A percentile compares a stretch with the other conserved stretches of the same genome.
phyloP scores from a whole-genome alignment of 2,329 filamentous ascomycete species.

The Hypoxylon sp. region DNA sequence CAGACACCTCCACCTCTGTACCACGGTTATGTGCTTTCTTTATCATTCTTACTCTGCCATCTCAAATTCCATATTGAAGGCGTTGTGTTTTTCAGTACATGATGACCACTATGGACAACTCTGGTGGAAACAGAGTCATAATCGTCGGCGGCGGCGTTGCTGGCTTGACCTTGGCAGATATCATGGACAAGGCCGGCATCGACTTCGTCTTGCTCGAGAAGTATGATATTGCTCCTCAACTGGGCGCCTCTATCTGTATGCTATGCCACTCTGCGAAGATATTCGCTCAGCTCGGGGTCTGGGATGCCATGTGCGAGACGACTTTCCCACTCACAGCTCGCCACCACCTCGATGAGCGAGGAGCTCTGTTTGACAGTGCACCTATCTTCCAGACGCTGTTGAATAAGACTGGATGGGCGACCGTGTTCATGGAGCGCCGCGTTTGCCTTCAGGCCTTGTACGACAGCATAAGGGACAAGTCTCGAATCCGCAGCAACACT shows the following conservation, averaged over 20 bases:
- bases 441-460: conserved; percentile 23
- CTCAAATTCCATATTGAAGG: too few species aligned
- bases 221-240: conserved; percentile 27
- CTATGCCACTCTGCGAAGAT: conserved; percentile 17
- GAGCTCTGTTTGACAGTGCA: conserved; percentile 17
- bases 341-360: conserved; percentile 17
- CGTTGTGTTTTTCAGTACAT: too few species aligned
- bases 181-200: conserved; percentile 29
- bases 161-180: conserved; percentile 23
- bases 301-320: conserved; percentile 9
- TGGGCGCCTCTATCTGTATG: conserved; percentile 28
- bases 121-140: conserved; percentile 27
- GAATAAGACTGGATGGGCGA: conserved; percentile 10
- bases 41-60: too few species aligned
- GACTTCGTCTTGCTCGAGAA: conserved; percentile 33
- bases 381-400: conserved; percentile 12
- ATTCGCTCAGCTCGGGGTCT: conserved; percentile 31
- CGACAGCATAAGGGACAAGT: conserved; percentile 24
- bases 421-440: conserved; percentile 28
- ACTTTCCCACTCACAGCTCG: conserved; percentile 20
- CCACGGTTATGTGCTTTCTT: too few species aligned
- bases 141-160: conserved; percentile 29
- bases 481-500: conserved; percentile 15
- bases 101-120: background rate
- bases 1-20: too few species aligned